Percentiles rank a stretch among this genome's conserved stretches.
Evolutionary conservation across 345 rosid genomes (phyloP).

Genomic region (Bretschneidera sinensis): DNA sequence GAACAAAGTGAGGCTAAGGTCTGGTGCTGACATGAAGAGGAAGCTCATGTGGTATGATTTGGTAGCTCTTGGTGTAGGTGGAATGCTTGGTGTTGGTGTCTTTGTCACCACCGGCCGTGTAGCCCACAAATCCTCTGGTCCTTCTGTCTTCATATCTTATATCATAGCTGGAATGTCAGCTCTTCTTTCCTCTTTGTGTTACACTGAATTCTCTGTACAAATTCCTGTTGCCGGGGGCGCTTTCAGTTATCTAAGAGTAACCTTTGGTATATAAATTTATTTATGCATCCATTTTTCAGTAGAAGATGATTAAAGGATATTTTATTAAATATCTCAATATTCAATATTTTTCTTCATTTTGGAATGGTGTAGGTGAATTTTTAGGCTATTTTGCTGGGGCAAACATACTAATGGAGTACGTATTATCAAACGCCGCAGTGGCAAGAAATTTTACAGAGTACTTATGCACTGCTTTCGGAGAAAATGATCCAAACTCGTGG

Average conservation of each 20-base stretch:
- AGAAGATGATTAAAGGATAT: background rate
- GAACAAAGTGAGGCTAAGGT: conserved; percentile 77
- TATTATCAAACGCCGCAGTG: conserved; percentile 89
- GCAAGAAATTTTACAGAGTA: conserved; percentile 89
- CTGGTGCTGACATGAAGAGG: conserved; percentile 95
- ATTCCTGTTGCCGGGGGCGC: conserved; percentile 97
- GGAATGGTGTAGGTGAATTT: conserved; percentile 57
- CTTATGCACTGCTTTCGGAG: conserved; percentile 62
- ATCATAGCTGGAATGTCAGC: conserved; percentile 79
- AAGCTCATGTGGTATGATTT: conserved; percentile 79
- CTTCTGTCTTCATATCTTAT: conserved; percentile 82
- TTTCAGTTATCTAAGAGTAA: conserved; percentile 87
- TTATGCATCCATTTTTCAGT: conserved; percentile 6
- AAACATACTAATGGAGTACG: conserved; percentile 87
- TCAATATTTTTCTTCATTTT: background rate
- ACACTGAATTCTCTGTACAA: conserved; percentile 88
- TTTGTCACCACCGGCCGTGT: conserved; percentile 82
- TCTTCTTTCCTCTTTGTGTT: conserved; percentile 83
- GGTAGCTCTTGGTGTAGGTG: conserved; percentile 87
- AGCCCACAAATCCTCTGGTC: conserved; percentile 58
- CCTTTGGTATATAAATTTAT: conserved; percentile 54
- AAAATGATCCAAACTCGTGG: conserved; percentile 49
- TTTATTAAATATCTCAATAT: no score
- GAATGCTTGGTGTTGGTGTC: conserved; percentile 95
- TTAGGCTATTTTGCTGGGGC: conserved; percentile 86